Evolutionary conservation across 1,139 yeast species (phyloP), one percentile per base, ranked within the genome.

Genomic region (Ogataea hybrid): DNA sequence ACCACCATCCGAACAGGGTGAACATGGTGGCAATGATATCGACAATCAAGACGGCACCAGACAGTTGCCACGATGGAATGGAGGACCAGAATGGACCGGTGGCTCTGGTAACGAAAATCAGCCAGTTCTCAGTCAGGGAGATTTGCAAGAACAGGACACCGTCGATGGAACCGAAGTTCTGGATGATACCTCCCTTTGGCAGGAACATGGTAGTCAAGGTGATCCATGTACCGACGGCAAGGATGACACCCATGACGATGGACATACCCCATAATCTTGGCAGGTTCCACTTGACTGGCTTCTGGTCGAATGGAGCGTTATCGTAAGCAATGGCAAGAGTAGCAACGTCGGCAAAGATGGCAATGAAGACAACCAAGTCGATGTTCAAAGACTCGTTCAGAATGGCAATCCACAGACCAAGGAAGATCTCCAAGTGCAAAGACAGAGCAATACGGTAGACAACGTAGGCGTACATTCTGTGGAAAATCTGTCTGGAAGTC

Each of bases 251-350:
- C 70, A 87, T 75, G 61, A 86, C 65, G 60, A 86, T 77, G 59
- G 95, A 85, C 92, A 87, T 85, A 79, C 94, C 95, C 96, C 96
- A 87, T 70, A 87, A 77, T 82, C 95, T 84, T 72, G 95, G 95
- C 66, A 90, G 75, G 83, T 92, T 90, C 98, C 98, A 92, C 75
- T 92, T 92, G 65, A 92, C 97, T 61, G 98, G 98, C 65, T 76
- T 75, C 69, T 88, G 95, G 70, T 92, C 94, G 78, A 77, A 92
- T 65, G 97, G 98, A 73, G 98, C 98, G 62, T 92, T 85, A 72
- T 87, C 96, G 72, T 87, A 87, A 70, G 95, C 96, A 79, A 87
- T 86, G 56, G 96, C 90, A 66, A 87, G 75, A 61, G 96, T 87
- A 54, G 96, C 96, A 75, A 87, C 94, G 75, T 87, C 95, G 66